A percentile compares a stretch with the other conserved stretches of the same genome.
These are phyloP conservation scores for Psilocybe subaeruginosa DNA, from an alignment of 768 basidiomycete genomes.

Conservation along the genomic window DNA sequence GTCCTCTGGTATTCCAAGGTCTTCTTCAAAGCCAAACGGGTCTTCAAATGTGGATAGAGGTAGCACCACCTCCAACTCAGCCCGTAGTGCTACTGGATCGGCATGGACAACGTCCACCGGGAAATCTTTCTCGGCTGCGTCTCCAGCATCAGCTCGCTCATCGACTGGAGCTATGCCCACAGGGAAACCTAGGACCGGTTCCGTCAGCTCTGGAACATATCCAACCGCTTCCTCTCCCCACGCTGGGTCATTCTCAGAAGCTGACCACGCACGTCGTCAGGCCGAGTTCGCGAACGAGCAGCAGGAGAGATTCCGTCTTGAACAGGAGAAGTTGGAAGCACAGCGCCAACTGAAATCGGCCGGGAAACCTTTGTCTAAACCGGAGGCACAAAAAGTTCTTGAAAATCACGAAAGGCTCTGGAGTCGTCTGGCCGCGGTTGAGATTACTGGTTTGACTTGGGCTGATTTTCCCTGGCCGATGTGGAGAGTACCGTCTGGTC, in stretches of 20 bases:
- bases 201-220: slow-evolving; percentile 33
- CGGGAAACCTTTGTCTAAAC: slow-evolving; percentile 55
- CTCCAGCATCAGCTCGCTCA: slow-evolving; percentile 28
- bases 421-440: slow-evolving; percentile 28
- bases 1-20: slow-evolving; percentile 24
- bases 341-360: slow-evolving; percentile 53
- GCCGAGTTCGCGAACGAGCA: slow-evolving; percentile 65
- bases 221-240: slow-evolving; percentile 27
- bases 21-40: slow-evolving; percentile 23
- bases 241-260: slow-evolving; percentile 35
- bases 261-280: slow-evolving; percentile 66
- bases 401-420: slow-evolving; percentile 67
- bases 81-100: slow-evolving; percentile 34
- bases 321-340: slow-evolving; percentile 66
- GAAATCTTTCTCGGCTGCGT: slow-evolving; percentile 19
- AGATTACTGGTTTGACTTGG: slow-evolving; percentile 54
- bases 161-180: slow-evolving; percentile 23
- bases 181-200: slow-evolving; percentile 34
- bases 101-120: slow-evolving; percentile 32
- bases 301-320: slow-evolving; percentile 68
- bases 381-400: slow-evolving; percentile 58
- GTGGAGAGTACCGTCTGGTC: slow-evolving; percentile 53
- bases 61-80: slow-evolving; percentile 22
- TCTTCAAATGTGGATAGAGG: slow-evolving; percentile 20
- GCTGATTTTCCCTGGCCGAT: slow-evolving; percentile 77